Base-by-base conservation (phyloP, 371 early-diverging fungal species). In the Apophysomyces sp. region DNA sequence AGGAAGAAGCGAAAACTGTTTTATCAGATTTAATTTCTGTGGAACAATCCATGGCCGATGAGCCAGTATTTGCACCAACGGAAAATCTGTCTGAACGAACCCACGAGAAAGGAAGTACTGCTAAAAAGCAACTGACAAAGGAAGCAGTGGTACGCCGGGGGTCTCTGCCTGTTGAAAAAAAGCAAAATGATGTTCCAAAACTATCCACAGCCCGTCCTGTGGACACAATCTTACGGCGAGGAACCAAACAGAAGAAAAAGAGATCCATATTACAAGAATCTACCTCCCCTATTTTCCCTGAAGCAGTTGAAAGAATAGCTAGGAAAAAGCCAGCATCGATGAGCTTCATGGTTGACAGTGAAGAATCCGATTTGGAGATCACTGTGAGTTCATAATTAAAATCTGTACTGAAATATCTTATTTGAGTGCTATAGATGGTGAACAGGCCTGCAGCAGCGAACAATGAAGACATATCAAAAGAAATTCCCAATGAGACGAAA, bases 341-440 rank as follows among this genome's bases (percentile, higher is more conserved):
- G 37, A 67, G 60, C n/a, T 77, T 77, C 28, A 69, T 72, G 66
- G 49, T 71, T 9, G 66, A 70, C n/a, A 60, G n/a, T 12, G 67
- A 67, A 37, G 39, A 51, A 32, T 41, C 34, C 9, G 58, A 61
- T 24, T 7, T 61, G 37, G 58, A 53, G 13, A 58, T 57, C 29
- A 58, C 57, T n/a, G 57, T 44, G 21, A 44, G 49, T 44, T 21
- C 21, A 44, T 6, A n/a, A 6, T 15, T 58, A 15, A 9, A 39
- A 28, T 13, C n/a, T 4, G 28, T 18, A 1, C 9, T 30, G 11
- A 37, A 6, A 37, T 16, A 18, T 32, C 24, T 8, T n/a, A 2
- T 34, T n/a, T 56, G 13, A 34, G 11, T 1, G 11, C 24, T 29
- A 21, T 32, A 31, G 49, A 44, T 21, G 26, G 18, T 31, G 13